phyloP scores from a whole-genome alignment of 495 filamentous ascomycete species.

The Hypoxylon intermedium region DNA sequence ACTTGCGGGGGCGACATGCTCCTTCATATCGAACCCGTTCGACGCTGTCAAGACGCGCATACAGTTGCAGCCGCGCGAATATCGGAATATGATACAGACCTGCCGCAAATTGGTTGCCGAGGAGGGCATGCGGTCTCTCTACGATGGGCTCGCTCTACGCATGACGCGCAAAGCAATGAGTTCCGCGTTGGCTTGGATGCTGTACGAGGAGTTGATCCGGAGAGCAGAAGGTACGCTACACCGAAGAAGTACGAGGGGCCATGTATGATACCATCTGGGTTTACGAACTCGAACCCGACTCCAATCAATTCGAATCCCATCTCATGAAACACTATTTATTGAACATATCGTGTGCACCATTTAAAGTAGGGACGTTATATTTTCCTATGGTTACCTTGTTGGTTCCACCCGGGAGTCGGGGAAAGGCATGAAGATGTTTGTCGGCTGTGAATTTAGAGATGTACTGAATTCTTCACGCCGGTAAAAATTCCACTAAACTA shows the following conservation, averaged over 20 bases:
- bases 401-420: slow-evolving; percentile 3
- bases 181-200: slow-evolving; percentile 90
- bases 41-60: slow-evolving; percentile 95
- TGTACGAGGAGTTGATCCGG: slow-evolving; percentile 93
- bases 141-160: slow-evolving; percentile 84
- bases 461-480: too few species aligned
- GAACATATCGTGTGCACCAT: background rate
- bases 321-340: slow-evolving; percentile 11
- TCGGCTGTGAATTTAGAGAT: slow-evolving; percentile 16
- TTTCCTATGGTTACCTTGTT: slow-evolving; percentile 9
- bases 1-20: slow-evolving; percentile 79
- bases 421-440: too few species aligned
- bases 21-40: slow-evolving; percentile 91
- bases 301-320: slow-evolving; percentile 15
- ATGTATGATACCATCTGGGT: slow-evolving; percentile 20
- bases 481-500: background rate
- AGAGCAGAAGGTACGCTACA: slow-evolving; percentile 71
- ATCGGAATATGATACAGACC: slow-evolving; percentile 84
- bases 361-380: slow-evolving; percentile 10
- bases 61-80: slow-evolving; percentile 84
- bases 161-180: slow-evolving; percentile 92
- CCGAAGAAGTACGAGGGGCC: slow-evolving; percentile 25
- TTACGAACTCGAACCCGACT: slow-evolving; percentile 2
- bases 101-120: slow-evolving; percentile 76
- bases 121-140: slow-evolving; percentile 81